phyloP scores from a whole-genome alignment of 75 land plant genomes.

The Pinus albicaulis region DNA sequence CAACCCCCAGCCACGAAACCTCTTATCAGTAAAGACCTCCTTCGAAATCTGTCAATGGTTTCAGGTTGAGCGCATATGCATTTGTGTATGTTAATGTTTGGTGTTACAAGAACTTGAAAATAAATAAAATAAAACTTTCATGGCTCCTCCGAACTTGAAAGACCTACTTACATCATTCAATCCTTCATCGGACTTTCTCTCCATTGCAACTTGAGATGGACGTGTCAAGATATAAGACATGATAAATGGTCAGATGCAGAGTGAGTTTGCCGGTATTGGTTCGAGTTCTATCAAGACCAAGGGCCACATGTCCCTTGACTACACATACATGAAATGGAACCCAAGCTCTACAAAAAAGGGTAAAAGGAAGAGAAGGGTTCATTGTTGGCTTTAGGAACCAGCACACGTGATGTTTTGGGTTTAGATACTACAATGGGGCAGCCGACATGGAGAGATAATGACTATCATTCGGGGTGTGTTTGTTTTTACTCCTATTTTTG shows the following conservation, averaged over 20 bases:
- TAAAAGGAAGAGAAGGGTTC: slow-evolving; percentile 50
- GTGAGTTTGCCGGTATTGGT: slow-evolving; percentile 56
- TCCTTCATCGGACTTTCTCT: slow-evolving; percentile 58
- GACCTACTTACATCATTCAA: slow-evolving; percentile 49
- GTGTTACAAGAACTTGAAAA: no score
- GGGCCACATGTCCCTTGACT: slow-evolving; percentile 85
- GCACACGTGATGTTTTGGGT: slow-evolving; percentile 78
- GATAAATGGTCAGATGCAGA: slow-evolving; percentile 64
- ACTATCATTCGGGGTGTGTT: slow-evolving; percentile 86
- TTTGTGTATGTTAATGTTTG: no score
- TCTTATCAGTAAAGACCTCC: no score
- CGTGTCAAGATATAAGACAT: slow-evolving; percentile 96
- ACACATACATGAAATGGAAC: slow-evolving; percentile 83
- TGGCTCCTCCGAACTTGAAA: no score
- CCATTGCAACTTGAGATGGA: slow-evolving; percentile 79
- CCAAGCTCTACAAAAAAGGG: slow-evolving; percentile 52
- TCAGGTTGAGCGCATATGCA: no score
- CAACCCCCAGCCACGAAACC: no score
- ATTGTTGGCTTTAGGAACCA: slow-evolving; percentile 75
- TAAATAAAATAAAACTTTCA: no score
- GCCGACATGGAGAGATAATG: slow-evolving; percentile 69
- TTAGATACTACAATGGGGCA: slow-evolving; percentile 77
- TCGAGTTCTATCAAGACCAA: slow-evolving; percentile 5
- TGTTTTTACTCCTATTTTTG: not conserved
- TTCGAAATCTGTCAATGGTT: no score